Evolutionary conservation across 2,329 filamentous ascomycete species (phyloP), one percentile per base, ranked within the genome.

Genomic region (Penicillium sp.): DNA sequence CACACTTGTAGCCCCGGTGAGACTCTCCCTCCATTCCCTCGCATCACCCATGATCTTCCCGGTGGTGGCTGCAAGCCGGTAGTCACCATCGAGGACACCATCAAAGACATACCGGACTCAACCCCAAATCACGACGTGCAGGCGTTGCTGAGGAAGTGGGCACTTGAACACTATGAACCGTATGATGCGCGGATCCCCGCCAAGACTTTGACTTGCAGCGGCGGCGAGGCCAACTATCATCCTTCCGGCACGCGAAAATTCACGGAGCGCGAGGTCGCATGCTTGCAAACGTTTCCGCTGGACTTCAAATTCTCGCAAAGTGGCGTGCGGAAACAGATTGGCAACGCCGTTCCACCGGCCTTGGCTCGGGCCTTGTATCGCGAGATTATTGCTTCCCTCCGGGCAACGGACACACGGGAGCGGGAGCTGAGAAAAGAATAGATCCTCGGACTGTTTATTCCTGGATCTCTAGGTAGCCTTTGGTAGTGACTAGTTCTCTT

Each of bases 311-410:
- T 91, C 58, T 51, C 68, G 0, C 68, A 67, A 0, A 57, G 41
- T 0, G 60, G 66, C 1, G 62, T 65, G 0, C 59, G 78, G 55
- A 77, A 73, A 53, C 86, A 90, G 62, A 86, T 91, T 53, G 88
- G 88, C 0, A 91, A 93, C 59, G 88, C 87, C 0, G 88, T 91
- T 12, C 85, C 88, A 0, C 81, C 86, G 6, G 48, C 62, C 12
- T 53, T 77, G 7, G 70, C 71, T 0, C 62, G 66, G 45, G 66
- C 64, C 5, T 43, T 77, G 4, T 70, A 72, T 44, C 47, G 49
- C 29, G 63, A 68, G 41, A 62, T 76, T 4, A 60, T 65, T 24
- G 63, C 61, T 41, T 62, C 65, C 1, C 45, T 77, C 48, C 58
- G 58, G 44, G 55, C 56, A 43, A 67, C 62, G 0, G 74, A 76